Evolutionary conservation across 306 rosid species (phyloP), one percentile per base, ranked within the genome.

Genomic region (Elaeagnus macrophylla): DNA sequence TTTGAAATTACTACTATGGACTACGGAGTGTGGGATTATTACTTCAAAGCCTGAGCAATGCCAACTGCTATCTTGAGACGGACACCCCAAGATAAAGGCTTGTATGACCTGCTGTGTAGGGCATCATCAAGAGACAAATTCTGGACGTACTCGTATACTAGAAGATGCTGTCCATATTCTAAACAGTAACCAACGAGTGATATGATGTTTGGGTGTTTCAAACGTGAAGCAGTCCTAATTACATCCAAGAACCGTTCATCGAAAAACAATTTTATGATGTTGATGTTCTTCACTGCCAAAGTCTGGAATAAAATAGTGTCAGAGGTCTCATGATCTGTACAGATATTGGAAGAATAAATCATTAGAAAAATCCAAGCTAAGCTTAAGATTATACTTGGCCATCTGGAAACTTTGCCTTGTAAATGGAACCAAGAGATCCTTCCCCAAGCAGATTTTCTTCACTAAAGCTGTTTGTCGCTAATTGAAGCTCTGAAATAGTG

Each of bases 341-440:
- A 25, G 42, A 25, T 59, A 49, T 64, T 39, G 47, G 55, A 60
- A 52, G 58, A 35, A 48, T 51, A 49, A 25, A 18, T 32, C 32
- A 61, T 57, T 55, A 12, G 40, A 14, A 46, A 52, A 6, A 17
- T 48, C 20, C 7, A 44, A 53, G 47, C 19, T 7, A 11, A 17
- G 37, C 53, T 65, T 41, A 51, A 70, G 46, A 57, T 48, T 54
- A 44, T 80, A 87, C 99, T 67, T 78, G 84, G 57, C 83, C 93
- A 69, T 84, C 79, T 39, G 94, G 84, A 73, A 87, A 80, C 69
- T 76, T 78, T 20, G 95, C 96, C 70, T 75, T 93, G 74, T 80
- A 93, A 69, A 87, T 89, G 11, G 89, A 72, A 60, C 99, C 99
- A 50, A 93, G 89, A 57, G 94, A 80, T 52, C 99, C 99, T 56